phyloP scores from a whole-genome alignment of 306 rosid species.

The Trifolium dubium region DNA sequence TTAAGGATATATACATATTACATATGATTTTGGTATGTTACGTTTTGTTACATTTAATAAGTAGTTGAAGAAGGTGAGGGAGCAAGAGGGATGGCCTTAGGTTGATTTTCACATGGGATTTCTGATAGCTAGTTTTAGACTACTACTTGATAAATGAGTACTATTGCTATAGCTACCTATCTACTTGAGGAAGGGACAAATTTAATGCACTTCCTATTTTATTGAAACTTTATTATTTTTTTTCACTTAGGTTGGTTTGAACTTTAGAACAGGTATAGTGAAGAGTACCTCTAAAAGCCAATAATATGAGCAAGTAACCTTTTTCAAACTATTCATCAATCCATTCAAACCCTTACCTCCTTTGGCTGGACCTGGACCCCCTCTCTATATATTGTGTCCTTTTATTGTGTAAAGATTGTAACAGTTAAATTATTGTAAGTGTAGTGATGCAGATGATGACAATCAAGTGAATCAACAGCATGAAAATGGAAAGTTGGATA shows the following conservation, averaged over 20 bases:
- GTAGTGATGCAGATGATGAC: conserved; percentile 24
- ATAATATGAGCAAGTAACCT: conserved; percentile 20
- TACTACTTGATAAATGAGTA: conserved; percentile 27
- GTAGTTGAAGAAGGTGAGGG: conserved; percentile 44
- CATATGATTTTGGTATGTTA: background rate
- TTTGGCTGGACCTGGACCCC: background rate
- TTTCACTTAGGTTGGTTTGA: background rate
- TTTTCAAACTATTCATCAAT: conserved; percentile 24
- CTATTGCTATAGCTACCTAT: conserved; percentile 10
- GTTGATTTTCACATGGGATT: conserved; percentile 50
- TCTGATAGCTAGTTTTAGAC: conserved; percentile 39
- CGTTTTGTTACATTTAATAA: conserved; percentile 39
- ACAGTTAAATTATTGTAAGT: conserved; percentile 33
- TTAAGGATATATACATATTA: conserved; percentile 1
- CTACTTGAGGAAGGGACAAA: conserved; percentile 60
- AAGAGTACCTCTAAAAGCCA: conserved; percentile 31
- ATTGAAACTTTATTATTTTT: background rate
- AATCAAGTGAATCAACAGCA: conserved; percentile 38
- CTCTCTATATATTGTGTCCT: conserved; percentile 13
- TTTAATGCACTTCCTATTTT: conserved; percentile 51
- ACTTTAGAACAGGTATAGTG: conserved; percentile 28
- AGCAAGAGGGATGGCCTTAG: conserved; percentile 21
- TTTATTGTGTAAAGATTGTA: conserved; percentile 3
- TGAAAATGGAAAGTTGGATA: conserved; percentile 40
- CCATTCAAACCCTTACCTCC: conserved; percentile 37